These are phyloP conservation scores for Trichoderma pleuroti DNA, from an alignment of 2,329 filamentous ascomycete genomes.

Conservation along the genomic window DNA sequence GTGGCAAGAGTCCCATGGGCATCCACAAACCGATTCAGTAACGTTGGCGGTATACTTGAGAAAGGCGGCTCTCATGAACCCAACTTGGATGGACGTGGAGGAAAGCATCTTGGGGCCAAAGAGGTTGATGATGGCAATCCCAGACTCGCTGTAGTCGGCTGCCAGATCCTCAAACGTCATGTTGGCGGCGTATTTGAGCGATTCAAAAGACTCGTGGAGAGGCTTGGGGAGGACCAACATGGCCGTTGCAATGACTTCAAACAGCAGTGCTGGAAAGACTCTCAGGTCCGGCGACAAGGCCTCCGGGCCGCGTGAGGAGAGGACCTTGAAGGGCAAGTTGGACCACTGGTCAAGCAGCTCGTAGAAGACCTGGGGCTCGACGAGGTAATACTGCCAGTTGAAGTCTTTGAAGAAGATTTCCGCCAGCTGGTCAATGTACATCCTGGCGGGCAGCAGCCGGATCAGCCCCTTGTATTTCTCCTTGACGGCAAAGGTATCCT, in stretches of 20 bases:
- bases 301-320: conserved; percentile 49
- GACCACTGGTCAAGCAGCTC: conserved; percentile 54
- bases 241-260: conserved; percentile 55
- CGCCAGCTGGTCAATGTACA: conserved; percentile 53
- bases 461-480: conserved; percentile 59
- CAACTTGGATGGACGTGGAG: conserved; percentile 54
- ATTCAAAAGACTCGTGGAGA: conserved; percentile 48
- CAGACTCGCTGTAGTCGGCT: conserved; percentile 57
- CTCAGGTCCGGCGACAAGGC: conserved; percentile 49
- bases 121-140: conserved; percentile 49
- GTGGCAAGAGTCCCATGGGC: not conserved
- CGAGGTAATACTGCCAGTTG: conserved; percentile 56
- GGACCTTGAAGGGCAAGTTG: conserved; percentile 47
- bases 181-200: conserved; percentile 55
- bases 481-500: conserved; percentile 39
- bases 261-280: conserved; percentile 57
- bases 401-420: conserved; percentile 54
- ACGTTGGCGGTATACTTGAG: conserved; percentile 58
- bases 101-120: conserved; percentile 57
- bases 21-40: conserved; percentile 47
- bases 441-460: conserved; percentile 53
- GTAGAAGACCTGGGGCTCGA: conserved; percentile 53
- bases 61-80: conserved; percentile 54
- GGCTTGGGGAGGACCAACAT: conserved; percentile 50
- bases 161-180: conserved; percentile 61